Conservation (phyloP, 2,329 filamentous ascomycete species). For the Trichophyton equinum region DNA sequence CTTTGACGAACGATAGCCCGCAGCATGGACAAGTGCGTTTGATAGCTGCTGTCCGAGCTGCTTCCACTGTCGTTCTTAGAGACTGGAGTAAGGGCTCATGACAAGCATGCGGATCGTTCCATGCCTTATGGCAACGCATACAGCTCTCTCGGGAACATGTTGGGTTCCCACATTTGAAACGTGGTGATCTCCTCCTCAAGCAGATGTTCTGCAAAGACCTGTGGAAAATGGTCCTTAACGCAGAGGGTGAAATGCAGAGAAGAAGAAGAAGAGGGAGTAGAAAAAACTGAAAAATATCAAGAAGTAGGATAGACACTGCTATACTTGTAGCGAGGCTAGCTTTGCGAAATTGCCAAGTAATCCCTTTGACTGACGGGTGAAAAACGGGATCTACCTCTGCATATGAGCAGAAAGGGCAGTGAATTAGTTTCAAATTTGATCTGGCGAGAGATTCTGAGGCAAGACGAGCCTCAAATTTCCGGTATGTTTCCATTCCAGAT, state of each 20-base stretch:
- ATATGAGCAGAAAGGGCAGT: conserved; percentile 84
- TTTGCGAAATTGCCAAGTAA: conserved; percentile 45
- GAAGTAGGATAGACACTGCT: conserved; percentile 33
- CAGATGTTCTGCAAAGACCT: conserved; percentile 54
- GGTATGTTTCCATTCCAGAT: conserved; percentile 58
- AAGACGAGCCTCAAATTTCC: conserved; percentile 65
- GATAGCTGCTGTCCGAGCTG: conserved; percentile 83
- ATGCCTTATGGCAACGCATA: conserved; percentile 66
- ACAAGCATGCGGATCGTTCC: conserved; percentile 81
- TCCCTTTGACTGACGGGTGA: conserved; percentile 41
- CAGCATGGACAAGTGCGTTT: conserved; percentile 92
- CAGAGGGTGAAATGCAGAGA: conserved; percentile 43
- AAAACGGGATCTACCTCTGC: conserved; percentile 75
- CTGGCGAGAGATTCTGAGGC: conserved; percentile 63
- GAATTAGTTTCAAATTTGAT: conserved; percentile 60
- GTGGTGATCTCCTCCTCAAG: conserved; percentile 57
- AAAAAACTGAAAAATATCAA: conserved; percentile 34
- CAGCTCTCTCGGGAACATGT: conserved; percentile 61
- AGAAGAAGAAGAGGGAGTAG: conserved; percentile 41
- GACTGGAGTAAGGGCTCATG: conserved; percentile 72
- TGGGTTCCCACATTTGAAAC: conserved; percentile 63
- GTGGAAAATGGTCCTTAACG: conserved; percentile 40
- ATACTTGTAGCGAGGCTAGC: conserved; percentile 44
- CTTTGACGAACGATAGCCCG: conserved; percentile 85
- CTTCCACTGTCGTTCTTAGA: conserved; percentile 78